Conservation (phyloP, 148 eudicot genomes). For the Rhododendron molle region DNA sequence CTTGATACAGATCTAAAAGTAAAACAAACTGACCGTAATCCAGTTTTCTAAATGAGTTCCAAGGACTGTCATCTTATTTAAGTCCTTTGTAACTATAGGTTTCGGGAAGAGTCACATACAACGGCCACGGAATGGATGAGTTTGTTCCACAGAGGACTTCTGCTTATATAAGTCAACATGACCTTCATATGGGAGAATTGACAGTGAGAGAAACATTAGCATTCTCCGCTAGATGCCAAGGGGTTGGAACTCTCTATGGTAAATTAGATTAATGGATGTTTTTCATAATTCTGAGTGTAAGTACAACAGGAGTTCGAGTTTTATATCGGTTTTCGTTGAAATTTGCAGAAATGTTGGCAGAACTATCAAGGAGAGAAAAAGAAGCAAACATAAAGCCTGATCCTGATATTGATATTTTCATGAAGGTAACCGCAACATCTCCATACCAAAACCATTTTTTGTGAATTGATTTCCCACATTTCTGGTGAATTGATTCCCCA, state of each 20-base stretch:
- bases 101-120: slow-evolving; percentile 51
- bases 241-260: slow-evolving; percentile 62
- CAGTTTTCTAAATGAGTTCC: not conserved
- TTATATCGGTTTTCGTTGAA: not conserved
- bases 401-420: slow-evolving; percentile 51
- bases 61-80: not conserved
- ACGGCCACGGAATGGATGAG: slow-evolving; percentile 51
- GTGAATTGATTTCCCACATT: too few relatives aligned
- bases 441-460: not conserved
- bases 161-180: slow-evolving; percentile 62
- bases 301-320: not conserved
- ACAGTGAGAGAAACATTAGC: slow-evolving; percentile 67
- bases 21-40: not conserved
- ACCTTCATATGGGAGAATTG: slow-evolving; percentile 58
- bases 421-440: slow-evolving; percentile 37
- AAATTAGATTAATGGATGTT: not conserved
- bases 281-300: not conserved
- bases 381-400: slow-evolving; percentile 63
- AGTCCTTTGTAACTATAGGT: slow-evolving; percentile 27
- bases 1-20: slow-evolving; percentile 61
- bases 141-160: slow-evolving; percentile 65
- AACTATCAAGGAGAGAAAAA: slow-evolving; percentile 18
- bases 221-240: slow-evolving; percentile 68
- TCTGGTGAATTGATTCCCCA: not conserved
- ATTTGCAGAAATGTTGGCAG: not conserved